These are phyloP conservation scores for Beauveria sp. DNA, from an alignment of 2,329 filamentous ascomycete genomes.

Conservation along the genomic window DNA sequence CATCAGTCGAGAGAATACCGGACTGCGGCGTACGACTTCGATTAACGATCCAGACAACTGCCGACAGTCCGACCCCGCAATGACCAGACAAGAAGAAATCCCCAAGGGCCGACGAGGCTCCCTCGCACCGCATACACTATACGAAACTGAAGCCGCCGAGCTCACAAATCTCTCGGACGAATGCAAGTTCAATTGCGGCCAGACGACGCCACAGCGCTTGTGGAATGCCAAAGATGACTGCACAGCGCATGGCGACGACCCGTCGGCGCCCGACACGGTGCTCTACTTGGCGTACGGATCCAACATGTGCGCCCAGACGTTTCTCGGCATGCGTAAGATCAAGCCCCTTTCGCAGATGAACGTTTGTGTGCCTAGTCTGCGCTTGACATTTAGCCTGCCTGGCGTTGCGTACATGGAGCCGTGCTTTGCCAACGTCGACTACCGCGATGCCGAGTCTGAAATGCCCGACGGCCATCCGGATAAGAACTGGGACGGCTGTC, in stretches of 20 bases:
- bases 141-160: conserved; percentile 18
- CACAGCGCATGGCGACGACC: conserved; percentile 14
- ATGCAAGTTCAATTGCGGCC: conserved; percentile 23
- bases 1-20: neutral
- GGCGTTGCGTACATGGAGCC: conserved; percentile 83
- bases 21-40: neutral
- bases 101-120: neutral
- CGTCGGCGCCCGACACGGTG: conserved; percentile 40
- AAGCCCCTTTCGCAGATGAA: conserved; percentile 72
- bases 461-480: neutral
- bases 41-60: neutral
- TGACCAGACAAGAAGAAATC: neutral
- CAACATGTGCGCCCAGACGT: conserved; percentile 75
- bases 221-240: conserved; percentile 20
- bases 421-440: conserved; percentile 78
- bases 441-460: conserved; percentile 31
- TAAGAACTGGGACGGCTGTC: conserved; percentile 62
- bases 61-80: neutral
- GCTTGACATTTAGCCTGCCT: conserved; percentile 76
- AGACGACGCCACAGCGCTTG: conserved; percentile 22
- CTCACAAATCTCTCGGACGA: conserved; percentile 13
- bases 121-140: conserved; percentile 13
- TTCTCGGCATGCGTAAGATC: conserved; percentile 70
- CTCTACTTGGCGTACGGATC: conserved; percentile 88
- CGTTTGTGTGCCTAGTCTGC: conserved; percentile 70